Evolutionary conservation across 768 basidiomycete genomes (phyloP), one percentile per base, ranked within the genome.

Genomic region (Mycena vulgaris): DNA sequence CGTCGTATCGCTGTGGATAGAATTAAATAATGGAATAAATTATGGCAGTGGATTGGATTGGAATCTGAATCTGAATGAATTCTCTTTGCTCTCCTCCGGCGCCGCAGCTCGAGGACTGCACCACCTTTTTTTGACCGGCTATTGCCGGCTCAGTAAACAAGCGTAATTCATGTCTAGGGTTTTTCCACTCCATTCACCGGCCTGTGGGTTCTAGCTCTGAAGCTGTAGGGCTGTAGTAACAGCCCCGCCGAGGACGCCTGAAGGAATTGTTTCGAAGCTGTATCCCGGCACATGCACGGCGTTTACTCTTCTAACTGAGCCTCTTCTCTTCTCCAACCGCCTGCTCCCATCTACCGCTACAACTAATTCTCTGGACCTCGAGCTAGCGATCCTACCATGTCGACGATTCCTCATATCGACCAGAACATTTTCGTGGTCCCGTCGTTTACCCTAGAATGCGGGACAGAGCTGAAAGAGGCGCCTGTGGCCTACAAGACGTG

Each of bases 401-500:
- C 53, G 33, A 55, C 31, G 3, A 55, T 55, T 28, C 53, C 53
- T 21, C 33, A 55, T 1, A 55, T 87, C 59, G 82, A 85, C 57
- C 88, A 88, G 76, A 75, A 79, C n/a, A 76, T 83, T 74, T 81
- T 88, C 69, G 80, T 84, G 59, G 84, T 97, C 1, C 92, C 94
- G 2, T 84, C 87, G 0, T 98, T 98, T 80, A 89, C 87, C 0
- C 86, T 99, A 58, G 97, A 99, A 80, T 95, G 90, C 42, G 97
- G 96, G 5, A 80, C 83, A 5, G 80, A 83, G 4, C 84, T 99
- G 8, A 84, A 80, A n/a, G 81, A 97, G 9, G 94, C 93, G 0
- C 94, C 96, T 0, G 90, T 99, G 4, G 97, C 95, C 0, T 99
- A 96, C 88, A 97, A 97, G 82, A 98, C 97, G 0, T 99, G 97